Evolutionary conservation across 1,284 basidiomycete species (phyloP).

Genomic region (Hemileia vastatrix): DNA sequence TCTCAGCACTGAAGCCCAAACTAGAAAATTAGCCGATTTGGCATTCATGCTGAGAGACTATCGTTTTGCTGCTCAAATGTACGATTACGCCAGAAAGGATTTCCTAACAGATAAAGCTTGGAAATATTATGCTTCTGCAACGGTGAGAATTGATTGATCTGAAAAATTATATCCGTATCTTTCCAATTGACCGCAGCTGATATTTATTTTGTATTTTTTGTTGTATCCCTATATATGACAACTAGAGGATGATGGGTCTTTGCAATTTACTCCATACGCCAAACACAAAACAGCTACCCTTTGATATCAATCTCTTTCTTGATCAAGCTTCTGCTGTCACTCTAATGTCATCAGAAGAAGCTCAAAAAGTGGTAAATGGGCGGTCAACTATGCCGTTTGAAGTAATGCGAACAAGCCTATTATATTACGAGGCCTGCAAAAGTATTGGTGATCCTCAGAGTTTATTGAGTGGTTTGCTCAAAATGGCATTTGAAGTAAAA

Average conservation of each 20-base stretch:
- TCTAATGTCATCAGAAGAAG: neutral
- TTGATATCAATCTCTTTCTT: constrained; percentile 6
- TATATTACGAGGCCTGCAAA: constrained; percentile 17
- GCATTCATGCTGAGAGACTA: constrained; percentile 84
- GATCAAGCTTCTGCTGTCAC: constrained; percentile 5
- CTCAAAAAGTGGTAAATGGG: neutral
- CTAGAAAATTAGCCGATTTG: constrained; percentile 77
- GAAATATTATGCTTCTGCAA: constrained; percentile 35
- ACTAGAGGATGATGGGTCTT: constrained; percentile 20
- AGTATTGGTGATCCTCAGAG: constrained; percentile 2
- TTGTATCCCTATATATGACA: neutral
- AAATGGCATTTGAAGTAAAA: neutral
- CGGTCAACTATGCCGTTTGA: no score
- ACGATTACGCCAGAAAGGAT: constrained; percentile 63
- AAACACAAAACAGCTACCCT: constrained; percentile 2
- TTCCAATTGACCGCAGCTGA: neutral
- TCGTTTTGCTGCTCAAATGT: constrained; percentile 70
- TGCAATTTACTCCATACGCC: constrained; percentile 11
- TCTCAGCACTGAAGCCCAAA: constrained; percentile 47
- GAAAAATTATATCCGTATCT: neutral
- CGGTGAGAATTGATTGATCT: constrained; percentile 22
- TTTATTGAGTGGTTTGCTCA: constrained; percentile 2
- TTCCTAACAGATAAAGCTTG: constrained; percentile 37
- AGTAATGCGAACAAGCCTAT: constrained; percentile 1
- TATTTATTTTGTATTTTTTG: neutral